A percentile compares a stretch with the other conserved stretches of the same genome.
phyloP scores from a whole-genome alignment of 2,329 filamentous ascomycete species.

The Scedosporium boydii region DNA sequence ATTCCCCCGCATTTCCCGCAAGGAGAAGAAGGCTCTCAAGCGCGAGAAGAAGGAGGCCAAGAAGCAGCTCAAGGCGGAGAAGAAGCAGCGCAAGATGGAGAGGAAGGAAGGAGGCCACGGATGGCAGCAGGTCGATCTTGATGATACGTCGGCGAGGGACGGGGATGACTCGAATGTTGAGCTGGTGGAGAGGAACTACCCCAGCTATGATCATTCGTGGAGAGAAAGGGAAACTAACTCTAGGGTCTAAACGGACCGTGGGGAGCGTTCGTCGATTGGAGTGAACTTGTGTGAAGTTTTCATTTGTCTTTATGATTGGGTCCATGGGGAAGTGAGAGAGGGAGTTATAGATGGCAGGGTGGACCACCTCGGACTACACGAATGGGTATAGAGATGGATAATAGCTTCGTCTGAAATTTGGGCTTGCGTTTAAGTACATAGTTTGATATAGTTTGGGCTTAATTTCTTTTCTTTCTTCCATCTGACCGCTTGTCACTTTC shows the following conservation, averaged over 20 bases:
- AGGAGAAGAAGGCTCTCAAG: conserved; percentile 28
- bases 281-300: too few relatives aligned
- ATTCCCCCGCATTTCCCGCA: conserved; percentile 26
- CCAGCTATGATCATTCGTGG: background rate
- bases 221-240: background rate
- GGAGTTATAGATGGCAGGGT: too few relatives aligned
- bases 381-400: too few relatives aligned
- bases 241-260: background rate
- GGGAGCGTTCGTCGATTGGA: too few relatives aligned
- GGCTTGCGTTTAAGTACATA: background rate
- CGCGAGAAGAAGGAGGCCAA: conserved; percentile 20
- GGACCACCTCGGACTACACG: too few relatives aligned
- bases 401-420: too few relatives aligned
- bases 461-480: background rate
- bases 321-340: too few relatives aligned
- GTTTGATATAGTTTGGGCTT: background rate
- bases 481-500: background rate
- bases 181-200: background rate
- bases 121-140: background rate
- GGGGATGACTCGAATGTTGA: background rate
- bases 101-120: conserved; percentile 1
- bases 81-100: conserved; percentile 14
- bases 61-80: conserved; percentile 13
- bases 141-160: background rate
- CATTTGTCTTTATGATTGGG: too few relatives aligned